These are phyloP conservation scores for Cercospora citrullina DNA, from an alignment of 2,329 filamentous ascomycete species.

Conservation along the genomic window DNA sequence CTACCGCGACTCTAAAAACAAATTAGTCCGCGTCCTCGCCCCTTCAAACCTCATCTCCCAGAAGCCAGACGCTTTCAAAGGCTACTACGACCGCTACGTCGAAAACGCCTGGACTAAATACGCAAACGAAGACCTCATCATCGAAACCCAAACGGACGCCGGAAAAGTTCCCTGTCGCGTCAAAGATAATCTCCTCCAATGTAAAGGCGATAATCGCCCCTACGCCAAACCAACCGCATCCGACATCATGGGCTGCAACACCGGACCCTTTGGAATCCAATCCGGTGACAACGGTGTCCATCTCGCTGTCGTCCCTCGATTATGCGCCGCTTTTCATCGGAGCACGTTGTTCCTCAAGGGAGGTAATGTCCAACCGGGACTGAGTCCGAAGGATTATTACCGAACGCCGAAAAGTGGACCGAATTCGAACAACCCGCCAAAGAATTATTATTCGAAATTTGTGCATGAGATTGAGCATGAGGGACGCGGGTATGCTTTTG, in stretches of 20 bases:
- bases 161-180: constrained; percentile 58
- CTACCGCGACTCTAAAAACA: constrained; percentile 41
- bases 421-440: constrained; percentile 20
- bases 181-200: constrained; percentile 44
- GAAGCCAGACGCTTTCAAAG: constrained; percentile 48
- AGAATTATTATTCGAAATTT: constrained; percentile 59
- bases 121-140: constrained; percentile 48
- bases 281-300: constrained; percentile 44
- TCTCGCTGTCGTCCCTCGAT: constrained; percentile 64
- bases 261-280: constrained; percentile 57
- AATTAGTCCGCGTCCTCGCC: constrained; percentile 45
- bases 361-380: constrained; percentile 51
- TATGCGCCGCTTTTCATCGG: constrained; percentile 74
- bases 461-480: constrained; percentile 62
- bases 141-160: constrained; percentile 63
- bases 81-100: constrained; percentile 56
- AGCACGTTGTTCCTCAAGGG: constrained; percentile 60
- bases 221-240: constrained; percentile 59
- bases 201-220: constrained; percentile 40
- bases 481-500: constrained; percentile 64
- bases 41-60: constrained; percentile 48
- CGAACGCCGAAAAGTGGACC: constrained; percentile 44
- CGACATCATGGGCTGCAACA: constrained; percentile 69
- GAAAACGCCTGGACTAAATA: constrained; percentile 54
- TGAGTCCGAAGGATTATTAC: constrained; percentile 41